phyloP scores from a whole-genome alignment of 257 asterid genomes.

The Solanum megistacrolobum region DNA sequence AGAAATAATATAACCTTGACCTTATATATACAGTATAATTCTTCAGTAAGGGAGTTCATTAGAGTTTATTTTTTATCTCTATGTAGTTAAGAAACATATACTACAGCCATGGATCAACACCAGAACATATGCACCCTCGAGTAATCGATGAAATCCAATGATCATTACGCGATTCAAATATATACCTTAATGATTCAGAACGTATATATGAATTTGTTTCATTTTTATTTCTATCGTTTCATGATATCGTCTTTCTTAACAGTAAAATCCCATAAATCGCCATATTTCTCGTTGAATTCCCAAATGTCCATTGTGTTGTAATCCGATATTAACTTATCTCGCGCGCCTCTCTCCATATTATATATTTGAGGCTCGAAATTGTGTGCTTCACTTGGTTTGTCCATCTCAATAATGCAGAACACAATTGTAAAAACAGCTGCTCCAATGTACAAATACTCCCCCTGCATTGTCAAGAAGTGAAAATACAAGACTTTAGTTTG shows the following conservation, averaged over 20 bases:
- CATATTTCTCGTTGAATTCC: constrained; percentile 88
- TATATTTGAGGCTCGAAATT: constrained; percentile 90
- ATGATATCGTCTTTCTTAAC: constrained; percentile 41
- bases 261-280: constrained; percentile 84
- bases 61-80: not conserved
- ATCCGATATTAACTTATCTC: constrained; percentile 74
- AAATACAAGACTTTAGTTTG: not conserved
- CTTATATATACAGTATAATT: not conserved
- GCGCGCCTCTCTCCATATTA: constrained; percentile 80
- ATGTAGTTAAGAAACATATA: not conserved
- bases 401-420: constrained; percentile 73
- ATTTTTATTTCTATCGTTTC: constrained; percentile 32
- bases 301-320: constrained; percentile 85
- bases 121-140: not conserved
- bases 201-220: not conserved
- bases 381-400: constrained; percentile 82
- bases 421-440: constrained; percentile 63
- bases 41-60: not conserved
- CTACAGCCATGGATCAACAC: not conserved
- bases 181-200: not conserved
- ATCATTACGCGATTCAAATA: not conserved
- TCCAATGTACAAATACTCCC: constrained; percentile 74
- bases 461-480: constrained; percentile 27
- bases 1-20: not conserved
- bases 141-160: not conserved